Evolutionary conservation across 345 rosid species (phyloP).

Genomic region (Chamaenerion angustifolium): DNA sequence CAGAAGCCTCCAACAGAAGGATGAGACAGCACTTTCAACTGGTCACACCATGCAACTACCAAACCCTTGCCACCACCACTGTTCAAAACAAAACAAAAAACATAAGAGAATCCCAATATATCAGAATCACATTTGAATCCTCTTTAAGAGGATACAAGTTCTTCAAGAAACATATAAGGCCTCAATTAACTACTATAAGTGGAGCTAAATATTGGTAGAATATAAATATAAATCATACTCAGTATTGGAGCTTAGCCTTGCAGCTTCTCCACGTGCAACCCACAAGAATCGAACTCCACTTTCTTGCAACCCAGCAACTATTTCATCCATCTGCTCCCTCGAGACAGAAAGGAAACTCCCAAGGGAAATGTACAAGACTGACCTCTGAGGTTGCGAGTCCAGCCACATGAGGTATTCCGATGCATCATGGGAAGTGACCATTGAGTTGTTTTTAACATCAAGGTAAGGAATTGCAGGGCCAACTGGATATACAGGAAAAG

Average conservation of each 20-base stretch:
- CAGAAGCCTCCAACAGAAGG: slow-evolving; percentile 2
- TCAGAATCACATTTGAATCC: too few relatives aligned
- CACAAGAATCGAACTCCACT: slow-evolving; percentile 17
- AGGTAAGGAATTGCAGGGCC: slow-evolving; percentile 22
- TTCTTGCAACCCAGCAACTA: slow-evolving; percentile 13
- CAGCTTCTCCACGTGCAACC: slow-evolving; percentile 16
- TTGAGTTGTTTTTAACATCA: too few relatives aligned
- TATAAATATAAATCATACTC: too few relatives aligned
- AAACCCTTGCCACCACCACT: slow-evolving; percentile 7
- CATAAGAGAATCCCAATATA: too few relatives aligned
- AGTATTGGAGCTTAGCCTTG: too few relatives aligned
- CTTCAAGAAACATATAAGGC: too few relatives aligned
- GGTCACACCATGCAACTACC: slow-evolving; percentile 3
- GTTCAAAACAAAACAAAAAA: too few relatives aligned
- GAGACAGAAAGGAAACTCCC: slow-evolving; percentile 23
- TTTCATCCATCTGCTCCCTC: slow-evolving; percentile 18
- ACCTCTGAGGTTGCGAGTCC: slow-evolving; percentile 13
- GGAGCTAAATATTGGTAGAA: too few relatives aligned
- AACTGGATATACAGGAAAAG: slow-evolving; percentile 8
- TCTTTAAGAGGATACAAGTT: too few relatives aligned
- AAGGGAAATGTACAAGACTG: slow-evolving; percentile 19
- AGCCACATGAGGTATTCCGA: slow-evolving; percentile 12
- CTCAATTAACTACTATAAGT: too few relatives aligned
- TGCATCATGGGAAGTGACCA: neutral
- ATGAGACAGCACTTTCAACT: neutral